Conservation (phyloP, 345 rosid genomes). For the Salix suchowensis region DNA sequence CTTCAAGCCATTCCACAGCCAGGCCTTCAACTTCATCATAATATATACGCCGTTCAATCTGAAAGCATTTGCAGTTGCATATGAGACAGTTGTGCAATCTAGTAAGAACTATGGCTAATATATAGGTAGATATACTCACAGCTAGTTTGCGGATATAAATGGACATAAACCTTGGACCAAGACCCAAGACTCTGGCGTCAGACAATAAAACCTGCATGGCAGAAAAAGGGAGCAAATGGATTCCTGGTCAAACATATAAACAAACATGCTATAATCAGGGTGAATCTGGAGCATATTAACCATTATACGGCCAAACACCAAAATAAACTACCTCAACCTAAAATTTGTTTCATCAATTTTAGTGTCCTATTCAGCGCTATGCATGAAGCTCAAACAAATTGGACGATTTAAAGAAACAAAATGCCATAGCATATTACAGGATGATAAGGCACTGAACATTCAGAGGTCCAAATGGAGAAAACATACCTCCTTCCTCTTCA, state of each 20-base stretch:
- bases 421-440: not conserved
- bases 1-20: slow-evolving; percentile 69
- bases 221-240: not conserved
- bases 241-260: not conserved
- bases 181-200: slow-evolving; percentile 80
- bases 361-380: not conserved
- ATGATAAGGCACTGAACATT: not conserved
- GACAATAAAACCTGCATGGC: slow-evolving; percentile 56
- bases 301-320: not conserved
- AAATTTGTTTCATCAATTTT: not conserved
- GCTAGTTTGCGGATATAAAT: slow-evolving; percentile 67
- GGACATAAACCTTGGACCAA: slow-evolving; percentile 89
- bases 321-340: not conserved
- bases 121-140: slow-evolving; percentile 36
- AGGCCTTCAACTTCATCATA: slow-evolving; percentile 82
- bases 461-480: not conserved
- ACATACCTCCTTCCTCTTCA: slow-evolving; percentile 64
- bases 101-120: not conserved
- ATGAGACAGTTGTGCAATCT: not conserved
- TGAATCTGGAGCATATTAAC: not conserved
- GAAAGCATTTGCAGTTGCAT: slow-evolving; percentile 2
- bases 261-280: not conserved
- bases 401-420: not conserved
- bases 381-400: not conserved
- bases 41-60: slow-evolving; percentile 77